Evolutionary conservation across 371 early-diverging fungal genomes (phyloP).

Genomic region (Lichtheimia corymbifera): DNA sequence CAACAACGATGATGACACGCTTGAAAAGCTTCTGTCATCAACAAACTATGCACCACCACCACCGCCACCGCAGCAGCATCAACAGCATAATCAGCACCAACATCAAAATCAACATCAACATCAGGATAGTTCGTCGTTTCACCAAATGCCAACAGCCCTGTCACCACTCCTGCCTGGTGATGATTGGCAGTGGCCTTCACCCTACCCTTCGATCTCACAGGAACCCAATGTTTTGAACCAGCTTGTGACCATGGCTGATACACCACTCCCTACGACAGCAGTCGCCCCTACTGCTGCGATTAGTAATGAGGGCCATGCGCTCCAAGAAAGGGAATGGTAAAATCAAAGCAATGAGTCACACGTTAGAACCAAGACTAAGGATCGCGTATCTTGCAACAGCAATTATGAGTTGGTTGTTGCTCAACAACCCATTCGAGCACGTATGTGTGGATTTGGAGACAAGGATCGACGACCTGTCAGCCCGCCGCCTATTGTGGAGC

Average conservation of each 20-base stretch:
- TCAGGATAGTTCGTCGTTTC: background rate
- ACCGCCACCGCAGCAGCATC: background rate
- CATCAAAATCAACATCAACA: no score
- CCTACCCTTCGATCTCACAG: background rate
- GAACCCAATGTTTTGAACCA: background rate
- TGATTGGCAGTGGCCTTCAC: conserved; percentile 3
- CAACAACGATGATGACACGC: background rate
- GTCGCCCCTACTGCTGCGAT: background rate
- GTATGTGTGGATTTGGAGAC: conserved; percentile 73
- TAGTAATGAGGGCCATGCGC: background rate
- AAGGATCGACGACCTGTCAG: conserved; percentile 72
- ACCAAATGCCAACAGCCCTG: conserved; percentile 2
- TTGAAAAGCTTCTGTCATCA: background rate
- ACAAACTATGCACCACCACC: background rate
- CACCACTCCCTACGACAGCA: conserved; percentile 3
- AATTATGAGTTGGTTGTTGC: conserved; percentile 36
- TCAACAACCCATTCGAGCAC: conserved; percentile 66
- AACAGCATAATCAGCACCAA: no score
- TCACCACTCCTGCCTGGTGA: background rate
- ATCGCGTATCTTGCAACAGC: conserved; percentile 4
- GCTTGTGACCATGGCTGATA: background rate
- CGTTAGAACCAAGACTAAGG: conserved; percentile 3
- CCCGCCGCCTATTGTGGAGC: conserved; percentile 68
- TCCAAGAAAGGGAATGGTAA: conserved; percentile 5
- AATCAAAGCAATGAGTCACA: background rate